These are phyloP conservation scores for Cryptosporidium ubiquitum DNA, from an alignment of 169 alveolate genomes.

Conservation along the genomic window DNA sequence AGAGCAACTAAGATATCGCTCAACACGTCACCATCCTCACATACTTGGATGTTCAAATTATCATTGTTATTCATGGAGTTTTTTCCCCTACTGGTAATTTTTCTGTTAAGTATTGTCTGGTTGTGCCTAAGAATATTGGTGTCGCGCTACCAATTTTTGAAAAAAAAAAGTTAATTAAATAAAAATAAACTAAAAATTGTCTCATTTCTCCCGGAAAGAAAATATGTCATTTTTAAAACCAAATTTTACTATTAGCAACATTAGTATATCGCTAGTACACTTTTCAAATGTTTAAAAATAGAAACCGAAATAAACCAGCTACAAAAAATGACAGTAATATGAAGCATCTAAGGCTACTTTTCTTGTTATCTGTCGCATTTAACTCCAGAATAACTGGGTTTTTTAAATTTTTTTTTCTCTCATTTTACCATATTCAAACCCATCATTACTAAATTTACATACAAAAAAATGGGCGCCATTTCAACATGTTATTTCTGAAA, in stretches of 20 bases:
- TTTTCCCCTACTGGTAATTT: neutral
- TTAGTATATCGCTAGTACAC: neutral
- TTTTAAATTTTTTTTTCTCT: neutral
- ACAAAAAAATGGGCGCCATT: neutral
- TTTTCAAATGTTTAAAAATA: neutral
- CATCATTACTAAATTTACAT: neutral
- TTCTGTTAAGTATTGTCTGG: neutral
- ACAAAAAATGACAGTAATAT: too few relatives aligned
- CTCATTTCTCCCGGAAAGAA: neutral
- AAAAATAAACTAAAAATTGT: neutral
- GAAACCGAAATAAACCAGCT: neutral
- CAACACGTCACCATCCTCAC: constrained; percentile 23
- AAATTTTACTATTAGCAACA: neutral
- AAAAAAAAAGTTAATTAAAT: neutral
- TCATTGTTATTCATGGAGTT: constrained; percentile 28
- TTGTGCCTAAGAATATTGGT: neutral
- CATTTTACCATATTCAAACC: neutral
- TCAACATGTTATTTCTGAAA: neutral
- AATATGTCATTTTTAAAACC: neutral
- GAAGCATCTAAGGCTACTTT: neutral
- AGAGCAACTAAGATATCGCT: constrained; percentile 8
- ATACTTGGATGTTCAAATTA: neutral
- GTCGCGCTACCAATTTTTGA: neutral
- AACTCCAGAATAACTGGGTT: neutral
- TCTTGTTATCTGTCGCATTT: too few relatives aligned